Percentiles rank a stretch among this genome's conserved stretches.
Evolutionary conservation across 2,329 filamentous ascomycete species (phyloP).

Genomic region (Chaetomiaceae sp.): DNA sequence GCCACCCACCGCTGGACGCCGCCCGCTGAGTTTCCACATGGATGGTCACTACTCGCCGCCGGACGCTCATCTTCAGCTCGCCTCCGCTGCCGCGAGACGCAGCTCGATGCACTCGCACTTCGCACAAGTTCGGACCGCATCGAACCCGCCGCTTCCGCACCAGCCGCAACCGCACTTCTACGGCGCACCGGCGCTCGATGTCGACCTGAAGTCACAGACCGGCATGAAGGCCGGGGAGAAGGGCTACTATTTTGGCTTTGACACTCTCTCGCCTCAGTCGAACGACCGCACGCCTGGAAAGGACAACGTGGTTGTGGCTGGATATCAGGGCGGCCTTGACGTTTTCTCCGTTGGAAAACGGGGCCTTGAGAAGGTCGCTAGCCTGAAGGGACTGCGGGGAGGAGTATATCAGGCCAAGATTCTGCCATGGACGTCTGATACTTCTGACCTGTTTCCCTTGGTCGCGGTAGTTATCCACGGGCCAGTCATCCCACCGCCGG

Average conservation of each 20-base stretch:
- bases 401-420: slow-evolving; percentile 78
- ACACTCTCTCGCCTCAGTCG: slow-evolving; percentile 52
- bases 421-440: slow-evolving; percentile 58
- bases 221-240: slow-evolving; percentile 58
- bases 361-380: slow-evolving; percentile 62
- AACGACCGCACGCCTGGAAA: slow-evolving; percentile 34
- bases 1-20: slow-evolving; percentile 31
- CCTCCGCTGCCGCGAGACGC: slow-evolving; percentile 35
- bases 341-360: slow-evolving; percentile 67
- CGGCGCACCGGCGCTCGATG: slow-evolving; percentile 65
- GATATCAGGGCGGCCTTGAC: slow-evolving; percentile 74
- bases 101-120: slow-evolving; percentile 48
- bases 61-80: slow-evolving; percentile 34
- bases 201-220: slow-evolving; percentile 43
- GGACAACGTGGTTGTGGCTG: slow-evolving; percentile 66
- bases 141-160: slow-evolving; percentile 64
- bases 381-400: slow-evolving; percentile 70
- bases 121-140: slow-evolving; percentile 38
- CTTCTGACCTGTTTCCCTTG: slow-evolving; percentile 58
- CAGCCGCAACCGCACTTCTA: slow-evolving; percentile 74
- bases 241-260: slow-evolving; percentile 77
- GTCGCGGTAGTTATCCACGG: slow-evolving; percentile 78
- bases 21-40: slow-evolving; percentile 51
- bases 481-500: slow-evolving; percentile 48
- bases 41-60: slow-evolving; percentile 39